phyloP scores from a whole-genome alignment of 2,329 filamentous ascomycete genomes.

The Talaromyces sp. region DNA sequence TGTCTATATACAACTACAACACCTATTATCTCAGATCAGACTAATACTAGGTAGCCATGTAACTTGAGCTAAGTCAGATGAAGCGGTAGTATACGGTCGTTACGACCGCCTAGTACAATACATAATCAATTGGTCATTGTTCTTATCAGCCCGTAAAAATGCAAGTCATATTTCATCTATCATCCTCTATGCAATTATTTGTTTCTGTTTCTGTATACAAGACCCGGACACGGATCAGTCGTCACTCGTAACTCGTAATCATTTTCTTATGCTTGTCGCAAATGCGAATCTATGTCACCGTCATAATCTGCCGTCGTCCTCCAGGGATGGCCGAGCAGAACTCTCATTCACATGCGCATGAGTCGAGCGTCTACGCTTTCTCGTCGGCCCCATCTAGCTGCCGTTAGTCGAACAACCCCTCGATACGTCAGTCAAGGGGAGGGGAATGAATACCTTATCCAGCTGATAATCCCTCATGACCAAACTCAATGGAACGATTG shows the following conservation, averaged over 20 bases:
- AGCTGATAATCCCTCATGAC: conserved; percentile 59
- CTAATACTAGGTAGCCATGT: no score
- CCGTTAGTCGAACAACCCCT: conserved; percentile 1
- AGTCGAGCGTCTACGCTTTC: conserved; percentile 18
- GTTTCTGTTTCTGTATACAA: not conserved
- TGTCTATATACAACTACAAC: not conserved
- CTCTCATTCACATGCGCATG: not conserved
- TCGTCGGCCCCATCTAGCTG: conserved; percentile 28
- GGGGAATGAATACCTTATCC: conserved; percentile 42
- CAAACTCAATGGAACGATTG: conserved; percentile 55
- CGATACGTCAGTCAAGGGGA: not conserved
- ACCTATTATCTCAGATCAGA: not conserved
- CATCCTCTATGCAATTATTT: not conserved
- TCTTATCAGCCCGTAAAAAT: not conserved
- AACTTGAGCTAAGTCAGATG: not conserved
- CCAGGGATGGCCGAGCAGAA: conserved; percentile 8
- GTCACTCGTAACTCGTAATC: conserved; percentile 9
- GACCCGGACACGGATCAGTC: not conserved
- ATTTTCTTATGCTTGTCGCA: not conserved
- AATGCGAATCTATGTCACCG: not conserved
- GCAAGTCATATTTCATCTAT: not conserved
- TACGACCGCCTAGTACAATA: not conserved
- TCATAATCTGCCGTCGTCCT: conserved; percentile 5
- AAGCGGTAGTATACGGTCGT: not conserved
- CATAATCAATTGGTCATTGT: not conserved